Evolutionary conservation across 306 rosid genomes (phyloP), one percentile per base, ranked within the genome.

Genomic region (Cicer chorassanicum): DNA sequence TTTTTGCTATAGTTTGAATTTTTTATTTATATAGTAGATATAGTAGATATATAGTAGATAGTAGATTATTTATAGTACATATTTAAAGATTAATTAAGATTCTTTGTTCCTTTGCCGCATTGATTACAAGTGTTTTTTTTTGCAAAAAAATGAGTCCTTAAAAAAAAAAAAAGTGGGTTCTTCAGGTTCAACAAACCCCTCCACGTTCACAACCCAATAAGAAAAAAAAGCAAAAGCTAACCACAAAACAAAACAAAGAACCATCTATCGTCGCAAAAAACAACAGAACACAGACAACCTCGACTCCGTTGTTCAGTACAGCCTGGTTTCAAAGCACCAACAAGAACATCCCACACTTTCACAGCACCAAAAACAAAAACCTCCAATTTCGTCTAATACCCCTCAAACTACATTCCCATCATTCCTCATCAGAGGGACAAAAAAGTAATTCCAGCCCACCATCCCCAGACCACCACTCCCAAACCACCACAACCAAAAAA

Each of bases 401-500:
- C 78, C 34, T 29, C 18, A 3, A 59, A 34, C 48, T 29, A 29
- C 13, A 61, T 0, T 1, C 0, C 2, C 1, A 46, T 4, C 2
- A 1, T 1, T 14, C 8, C 4, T 24, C 48, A 0, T 29, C 18
- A 13, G 1, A 60, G 24, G 78, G 78, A 0, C 39, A 60, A 38
- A 41, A 73, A 8, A 6, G 70, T 73, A 60, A 44, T 60, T 41
- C 8, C 38, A 14, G 5, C 18, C 38, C 69, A 19, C 36, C 46
- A 29, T 60, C 18, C 6, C 13, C 55, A 21, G 57, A 56, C 45
- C 56, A 13, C 62, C 74, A 12, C 15, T 29, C 13, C n/a, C 13
- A 29, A 60, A 4, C 71, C 55, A 65, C 72, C 73, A 34, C 65
- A 75, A 77, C 74, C 43, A 46, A 46, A 9, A 44, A 24, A 24